Percentiles rank a stretch among this genome's conserved stretches.
Evolutionary conservation across 768 basidiomycete genomes (phyloP).

Genomic region (Termitomyces sp.): DNA sequence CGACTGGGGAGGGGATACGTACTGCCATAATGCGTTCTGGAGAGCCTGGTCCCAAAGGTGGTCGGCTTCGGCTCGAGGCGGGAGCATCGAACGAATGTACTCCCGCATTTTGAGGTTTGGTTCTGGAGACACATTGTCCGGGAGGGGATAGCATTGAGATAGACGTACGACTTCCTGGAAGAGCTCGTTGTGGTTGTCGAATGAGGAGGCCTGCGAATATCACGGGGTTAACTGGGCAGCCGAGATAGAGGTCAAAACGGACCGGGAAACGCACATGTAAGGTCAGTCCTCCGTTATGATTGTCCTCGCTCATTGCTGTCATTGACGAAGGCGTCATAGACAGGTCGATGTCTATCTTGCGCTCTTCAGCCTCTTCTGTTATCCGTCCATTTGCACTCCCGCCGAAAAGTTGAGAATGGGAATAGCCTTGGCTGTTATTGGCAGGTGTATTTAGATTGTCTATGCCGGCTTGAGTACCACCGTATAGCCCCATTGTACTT

Average conservation of each 20-base stretch:
- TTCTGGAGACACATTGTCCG: constrained; percentile 42
- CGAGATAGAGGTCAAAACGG: background rate
- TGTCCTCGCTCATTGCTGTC: background rate
- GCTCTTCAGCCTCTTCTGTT: constrained; percentile 8
- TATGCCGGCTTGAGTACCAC: constrained; percentile 25
- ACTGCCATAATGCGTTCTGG: constrained; percentile 68
- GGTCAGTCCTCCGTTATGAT: background rate
- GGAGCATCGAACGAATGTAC: constrained; percentile 54
- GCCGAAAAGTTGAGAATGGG: background rate
- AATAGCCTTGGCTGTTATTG: background rate
- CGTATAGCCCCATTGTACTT: constrained; percentile 51
- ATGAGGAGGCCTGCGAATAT: background rate
- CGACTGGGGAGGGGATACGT: constrained; percentile 17
- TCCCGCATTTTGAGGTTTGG: constrained; percentile 52
- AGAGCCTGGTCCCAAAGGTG: constrained; percentile 61
- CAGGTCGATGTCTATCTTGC: constrained; percentile 19
- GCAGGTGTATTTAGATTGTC: background rate
- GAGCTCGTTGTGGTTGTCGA: constrained; percentile 25
- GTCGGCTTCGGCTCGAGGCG: constrained; percentile 52
- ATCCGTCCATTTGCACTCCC: background rate
- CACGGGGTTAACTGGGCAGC: background rate
- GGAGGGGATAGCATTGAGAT: constrained; percentile 55
- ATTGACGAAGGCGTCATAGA: background rate
- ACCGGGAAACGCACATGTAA: background rate
- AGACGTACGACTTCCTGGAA: constrained; percentile 44